Evolutionary conservation across 176 grass and related monocot genomes (phyloP).

Genomic region (Alopecurus myosuroides): DNA sequence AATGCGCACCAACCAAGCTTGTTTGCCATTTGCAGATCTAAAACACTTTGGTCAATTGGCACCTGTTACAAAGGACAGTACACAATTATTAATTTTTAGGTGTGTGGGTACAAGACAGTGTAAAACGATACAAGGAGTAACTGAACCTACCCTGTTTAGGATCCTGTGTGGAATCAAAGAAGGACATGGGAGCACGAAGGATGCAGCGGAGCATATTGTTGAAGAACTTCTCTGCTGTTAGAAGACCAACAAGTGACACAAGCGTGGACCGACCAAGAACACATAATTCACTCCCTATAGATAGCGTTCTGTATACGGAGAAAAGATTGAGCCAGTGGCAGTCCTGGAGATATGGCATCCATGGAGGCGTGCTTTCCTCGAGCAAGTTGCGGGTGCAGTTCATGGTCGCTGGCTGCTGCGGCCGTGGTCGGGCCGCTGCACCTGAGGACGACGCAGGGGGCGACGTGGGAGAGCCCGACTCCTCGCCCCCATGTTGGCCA

Average conservation of each 20-base stretch:
- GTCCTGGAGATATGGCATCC: no score
- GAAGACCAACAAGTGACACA: constrained; percentile 49
- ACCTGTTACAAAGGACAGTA: constrained; percentile 38
- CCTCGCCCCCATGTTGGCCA: no score
- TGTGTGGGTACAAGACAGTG: not conserved
- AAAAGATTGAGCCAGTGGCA: no score
- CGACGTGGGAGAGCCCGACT: no score
- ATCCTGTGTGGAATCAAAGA: constrained; percentile 98
- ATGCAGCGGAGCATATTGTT: constrained; percentile 76
- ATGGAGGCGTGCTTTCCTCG: no score
- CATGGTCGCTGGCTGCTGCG: no score
- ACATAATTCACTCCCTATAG: constrained; percentile 60
- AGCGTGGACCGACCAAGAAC: constrained; percentile 52
- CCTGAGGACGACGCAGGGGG: no score
- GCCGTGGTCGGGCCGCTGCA: no score
- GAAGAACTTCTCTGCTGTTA: constrained; percentile 77
- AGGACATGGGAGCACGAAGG: constrained; percentile 84
- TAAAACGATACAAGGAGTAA: not conserved
- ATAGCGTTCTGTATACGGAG: constrained; percentile 64
- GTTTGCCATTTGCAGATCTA: constrained; percentile 73
- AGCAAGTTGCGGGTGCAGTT: no score
- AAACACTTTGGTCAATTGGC: constrained; percentile 86
- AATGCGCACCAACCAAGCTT: constrained; percentile 79
- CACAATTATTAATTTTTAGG: not conserved
- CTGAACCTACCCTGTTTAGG: constrained; percentile 73